These are phyloP conservation scores for Penicillium mononematosum DNA, from an alignment of 495 filamentous ascomycete species.

Conservation along the genomic window DNA sequence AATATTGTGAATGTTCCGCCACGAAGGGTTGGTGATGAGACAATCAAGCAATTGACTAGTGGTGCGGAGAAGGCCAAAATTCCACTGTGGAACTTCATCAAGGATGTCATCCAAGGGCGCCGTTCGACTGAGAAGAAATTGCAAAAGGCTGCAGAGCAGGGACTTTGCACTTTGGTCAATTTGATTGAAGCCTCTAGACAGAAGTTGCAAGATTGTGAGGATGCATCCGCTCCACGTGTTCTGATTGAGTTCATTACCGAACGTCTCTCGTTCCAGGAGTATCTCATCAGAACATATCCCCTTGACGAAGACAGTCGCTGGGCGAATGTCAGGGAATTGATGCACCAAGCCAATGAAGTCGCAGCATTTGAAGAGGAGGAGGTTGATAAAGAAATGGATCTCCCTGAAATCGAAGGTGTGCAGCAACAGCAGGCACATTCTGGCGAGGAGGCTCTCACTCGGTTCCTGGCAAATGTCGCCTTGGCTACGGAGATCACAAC, in stretches of 20 bases:
- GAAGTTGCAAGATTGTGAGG: constrained; percentile 53
- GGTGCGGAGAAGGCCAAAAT: constrained; percentile 64
- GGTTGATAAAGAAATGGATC: constrained; percentile 58
- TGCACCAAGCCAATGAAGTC: constrained; percentile 71
- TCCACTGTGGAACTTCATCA: constrained; percentile 72
- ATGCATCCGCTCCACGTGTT: constrained; percentile 58
- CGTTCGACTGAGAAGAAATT: constrained; percentile 65
- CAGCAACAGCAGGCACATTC: constrained; percentile 58
- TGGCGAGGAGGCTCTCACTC: constrained; percentile 67
- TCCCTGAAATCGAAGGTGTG: constrained; percentile 76
- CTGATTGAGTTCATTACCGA: constrained; percentile 73
- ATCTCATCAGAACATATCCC: constrained; percentile 65
- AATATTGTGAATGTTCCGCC: constrained; percentile 84
- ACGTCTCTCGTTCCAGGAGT: constrained; percentile 69
- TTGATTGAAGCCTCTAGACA: constrained; percentile 60
- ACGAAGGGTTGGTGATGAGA: constrained; percentile 78
- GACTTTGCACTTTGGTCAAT: constrained; percentile 57
- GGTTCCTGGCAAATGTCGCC: constrained; percentile 86
- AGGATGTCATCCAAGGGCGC: constrained; percentile 68
- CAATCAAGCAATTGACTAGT: constrained; percentile 71
- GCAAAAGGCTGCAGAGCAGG: constrained; percentile 64
- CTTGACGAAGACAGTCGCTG: constrained; percentile 80
- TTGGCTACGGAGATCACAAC: constrained; percentile 72
- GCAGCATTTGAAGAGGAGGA: constrained; percentile 27
- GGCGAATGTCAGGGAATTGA: constrained; percentile 89